Conservation (phyloP, 495 filamentous ascomycete genomes). For the Neurospora tetraspora region DNA sequence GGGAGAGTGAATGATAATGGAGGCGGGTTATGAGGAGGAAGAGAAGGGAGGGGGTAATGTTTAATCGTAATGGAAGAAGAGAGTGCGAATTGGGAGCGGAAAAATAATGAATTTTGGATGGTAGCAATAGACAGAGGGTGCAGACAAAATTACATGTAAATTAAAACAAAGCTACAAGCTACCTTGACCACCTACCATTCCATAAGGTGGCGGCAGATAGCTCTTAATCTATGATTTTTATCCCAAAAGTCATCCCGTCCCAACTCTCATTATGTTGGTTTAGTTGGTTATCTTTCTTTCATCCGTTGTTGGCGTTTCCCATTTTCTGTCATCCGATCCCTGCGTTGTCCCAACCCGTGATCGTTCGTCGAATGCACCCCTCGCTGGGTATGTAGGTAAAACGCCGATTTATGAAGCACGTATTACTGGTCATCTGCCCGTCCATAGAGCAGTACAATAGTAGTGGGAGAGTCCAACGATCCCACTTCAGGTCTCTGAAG, state of each 20-base stretch:
- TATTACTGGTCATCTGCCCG: not conserved
- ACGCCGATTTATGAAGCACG: not conserved
- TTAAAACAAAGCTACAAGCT: not conserved
- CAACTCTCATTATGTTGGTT: not conserved
- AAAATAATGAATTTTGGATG: not conserved
- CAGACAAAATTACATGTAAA: not conserved
- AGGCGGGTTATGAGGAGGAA: not conserved
- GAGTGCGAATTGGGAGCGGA: too few species aligned
- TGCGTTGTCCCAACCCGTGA: not conserved
- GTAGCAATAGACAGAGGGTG: not conserved
- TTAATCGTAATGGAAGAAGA: not conserved
- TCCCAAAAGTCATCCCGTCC: not conserved
- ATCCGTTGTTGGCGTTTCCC: not conserved
- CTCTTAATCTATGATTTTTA: not conserved
- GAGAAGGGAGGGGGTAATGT: not conserved
- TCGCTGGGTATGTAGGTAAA: not conserved
- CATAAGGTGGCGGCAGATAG: not conserved
- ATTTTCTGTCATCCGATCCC: not conserved
- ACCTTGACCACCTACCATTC: not conserved
- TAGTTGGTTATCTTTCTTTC: not conserved
- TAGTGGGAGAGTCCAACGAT: not conserved
- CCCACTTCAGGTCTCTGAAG: not conserved
- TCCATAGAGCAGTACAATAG: not conserved
- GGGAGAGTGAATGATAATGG: not conserved
- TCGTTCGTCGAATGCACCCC: not conserved